A percentile compares a stretch with the other conserved stretches of the same genome.
Evolutionary conservation across 1,139 yeast genomes (phyloP).

Genomic region (Yamadazyma diddensiae): DNA sequence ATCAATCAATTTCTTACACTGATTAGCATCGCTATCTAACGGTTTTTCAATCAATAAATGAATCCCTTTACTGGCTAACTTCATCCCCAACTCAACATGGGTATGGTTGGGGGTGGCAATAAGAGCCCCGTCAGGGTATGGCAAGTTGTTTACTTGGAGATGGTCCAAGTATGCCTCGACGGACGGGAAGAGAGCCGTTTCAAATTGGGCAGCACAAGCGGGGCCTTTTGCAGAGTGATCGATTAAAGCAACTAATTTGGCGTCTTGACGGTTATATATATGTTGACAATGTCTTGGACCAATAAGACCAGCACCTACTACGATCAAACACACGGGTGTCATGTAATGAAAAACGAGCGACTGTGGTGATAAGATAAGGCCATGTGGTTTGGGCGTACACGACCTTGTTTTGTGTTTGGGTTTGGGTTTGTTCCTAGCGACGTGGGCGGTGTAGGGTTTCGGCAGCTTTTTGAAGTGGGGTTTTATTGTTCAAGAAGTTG

Average conservation of each 20-base stretch:
- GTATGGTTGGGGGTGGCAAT: constrained; percentile 43
- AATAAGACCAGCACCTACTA: constrained; percentile 37
- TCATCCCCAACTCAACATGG: constrained; percentile 31
- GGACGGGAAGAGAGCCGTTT: constrained; percentile 25
- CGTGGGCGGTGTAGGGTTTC: too few species aligned
- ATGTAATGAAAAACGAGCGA: neutral
- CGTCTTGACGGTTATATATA: constrained; percentile 21
- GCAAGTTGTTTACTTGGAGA: constrained; percentile 21
- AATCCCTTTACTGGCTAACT: constrained; percentile 32
- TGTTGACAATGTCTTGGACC: constrained; percentile 44
- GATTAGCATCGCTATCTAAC: constrained; percentile 27
- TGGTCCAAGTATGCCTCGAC: constrained; percentile 28
- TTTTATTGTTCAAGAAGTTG: too few species aligned
- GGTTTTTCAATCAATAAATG: constrained; percentile 40
- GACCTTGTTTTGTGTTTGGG: too few species aligned
- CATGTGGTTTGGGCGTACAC: too few species aligned
- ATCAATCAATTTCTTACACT: constrained; percentile 30
- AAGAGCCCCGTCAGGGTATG: constrained; percentile 36
- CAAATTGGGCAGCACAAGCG: constrained; percentile 27
- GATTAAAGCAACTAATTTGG: constrained; percentile 30
- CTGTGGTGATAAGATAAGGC: too few species aligned
- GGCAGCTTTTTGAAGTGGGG: too few species aligned
- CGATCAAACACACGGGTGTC: constrained; percentile 10
- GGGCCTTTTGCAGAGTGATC: constrained; percentile 43
- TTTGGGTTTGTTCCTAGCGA: too few species aligned